Conservation (phyloP, 768 basidiomycete species). For the Serendipita sp. region DNA sequence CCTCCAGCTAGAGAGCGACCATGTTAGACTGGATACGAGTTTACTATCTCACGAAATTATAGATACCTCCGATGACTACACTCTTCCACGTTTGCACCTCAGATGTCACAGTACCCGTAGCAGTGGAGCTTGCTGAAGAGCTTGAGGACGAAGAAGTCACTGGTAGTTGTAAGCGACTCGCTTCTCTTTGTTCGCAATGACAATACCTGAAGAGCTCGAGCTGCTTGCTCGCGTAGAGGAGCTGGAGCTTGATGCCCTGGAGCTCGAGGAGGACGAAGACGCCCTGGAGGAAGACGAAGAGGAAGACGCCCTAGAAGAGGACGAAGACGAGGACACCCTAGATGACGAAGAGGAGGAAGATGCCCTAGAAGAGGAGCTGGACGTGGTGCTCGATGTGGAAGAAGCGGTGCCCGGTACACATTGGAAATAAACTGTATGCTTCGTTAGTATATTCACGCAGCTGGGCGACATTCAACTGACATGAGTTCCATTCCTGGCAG, state of each 20-base stretch:
- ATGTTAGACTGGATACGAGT: not conserved
- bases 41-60: not conserved
- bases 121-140: not conserved
- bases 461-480: too few relatives aligned
- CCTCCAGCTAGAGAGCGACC: not conserved
- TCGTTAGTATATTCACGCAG: too few relatives aligned
- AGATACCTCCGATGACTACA: not conserved
- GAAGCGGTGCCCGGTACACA: too few relatives aligned
- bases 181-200: too few relatives aligned
- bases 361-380: not conserved
- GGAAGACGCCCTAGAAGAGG: not conserved
- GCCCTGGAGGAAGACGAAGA: not conserved
- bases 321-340: not conserved
- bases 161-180: too few relatives aligned
- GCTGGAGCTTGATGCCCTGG: not conserved
- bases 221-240: not conserved
- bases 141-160: not conserved
- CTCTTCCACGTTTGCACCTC: conserved; percentile 1
- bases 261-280: not conserved
- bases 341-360: not conserved
- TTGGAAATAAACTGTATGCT: too few relatives aligned
- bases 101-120: not conserved
- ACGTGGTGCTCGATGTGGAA: not conserved
- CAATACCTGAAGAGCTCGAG: too few relatives aligned
- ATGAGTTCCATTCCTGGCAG: too few relatives aligned